Evolutionary conservation across 208 protist species (phyloP), one percentile per base, ranked within the genome.

Genomic region (Crithidia bombi): DNA sequence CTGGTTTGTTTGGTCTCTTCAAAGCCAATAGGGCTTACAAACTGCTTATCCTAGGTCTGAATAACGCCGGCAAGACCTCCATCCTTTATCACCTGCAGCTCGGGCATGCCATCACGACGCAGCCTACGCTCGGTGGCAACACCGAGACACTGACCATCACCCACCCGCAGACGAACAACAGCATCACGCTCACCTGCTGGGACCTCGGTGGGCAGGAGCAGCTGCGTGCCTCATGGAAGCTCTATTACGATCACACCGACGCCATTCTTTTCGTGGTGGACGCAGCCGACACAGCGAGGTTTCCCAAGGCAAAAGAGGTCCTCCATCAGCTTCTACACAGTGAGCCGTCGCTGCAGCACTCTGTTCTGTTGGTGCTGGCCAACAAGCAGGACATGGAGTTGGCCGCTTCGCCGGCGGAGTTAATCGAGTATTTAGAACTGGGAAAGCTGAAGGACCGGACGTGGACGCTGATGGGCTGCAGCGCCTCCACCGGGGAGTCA

Each of bases 51-150:
- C 78, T 98, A 32, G 96, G 96, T 21, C 90, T 99, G 23, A 98
- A 99, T 81, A 98, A 98, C 62, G 97, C 97, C 21, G 98, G 98
- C 33, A 99, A 99, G 79, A 99, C 98, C 3, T 98, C 97, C 12
- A 98, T 99, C 51, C 79, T 99, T 1, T 99, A 99, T 79, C 97
- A 99, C 67, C 78, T 99, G 11, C 98, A 99, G 70, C 81, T 99
- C 10, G 97, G 95, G 9, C 95, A 99, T 83, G 75, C 93, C 35
- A 98, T 99, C 43, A 90, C 90, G 10, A 99, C 98, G 5, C 98
- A 99, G 76, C 98, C 98, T 17, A 99, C 98, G 15, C 97, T 99
- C 30, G 95, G 98, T 32, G 91, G 97, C 71, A 98, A 99, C 87
- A 94, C 98, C 3, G 97, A 99, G 81, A 88, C 94, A 46, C 75